Base-by-base conservation (phyloP, 2,329 filamentous ascomycete genomes). In the Pseudocercospora fuligena region DNA sequence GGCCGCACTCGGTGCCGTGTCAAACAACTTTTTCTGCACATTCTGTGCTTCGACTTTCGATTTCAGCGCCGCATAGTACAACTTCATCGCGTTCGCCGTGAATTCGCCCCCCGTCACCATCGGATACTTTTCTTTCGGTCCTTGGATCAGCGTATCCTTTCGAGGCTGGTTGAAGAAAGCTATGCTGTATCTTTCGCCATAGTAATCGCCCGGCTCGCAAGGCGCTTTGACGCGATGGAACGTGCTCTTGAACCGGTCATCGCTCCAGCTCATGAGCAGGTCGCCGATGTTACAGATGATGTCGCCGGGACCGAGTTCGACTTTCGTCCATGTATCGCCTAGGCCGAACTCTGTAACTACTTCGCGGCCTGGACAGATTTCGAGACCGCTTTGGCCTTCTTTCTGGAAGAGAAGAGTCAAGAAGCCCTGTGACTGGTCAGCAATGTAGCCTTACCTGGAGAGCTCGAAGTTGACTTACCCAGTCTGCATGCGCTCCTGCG, bases 201-300 rank as follows among this genome's bases (percentile, higher is more conserved):
- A 89, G 73, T 84, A 88, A 43, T 83, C 81, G 5, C 46, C 80
- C 0, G 80, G 79, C 67, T 88, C 85, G 33, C 77, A 80, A 0
- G 87, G 87, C 1, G 87, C 86, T 77, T 87, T 88, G 66, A 90
- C 88, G 4, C 87, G 83, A 76, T 90, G 88, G 61, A 88, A 87
- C 0, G 87, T 89, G 49, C 84, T 87, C 78, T 89, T 90, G 80
- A 90, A 89, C 27, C 87, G 82, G 75, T 90, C 88, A 73, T 90
- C 88, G 31, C 83, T 86, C 87, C 88, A 89, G 43, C 81, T 84
- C 88, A 90, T 89, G 19, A 90, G 80, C 64, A 90, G 78, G 73
- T 90, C 88, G 2, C 88, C 88, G 66, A 89, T 87, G 70, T 89
- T 89, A 76, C 87, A 89, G 7, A 90, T 84, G 62, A 88, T 86